Conservation (phyloP, 2,329 filamentous ascomycete species). For the Cladophialophora carrionii region DNA sequence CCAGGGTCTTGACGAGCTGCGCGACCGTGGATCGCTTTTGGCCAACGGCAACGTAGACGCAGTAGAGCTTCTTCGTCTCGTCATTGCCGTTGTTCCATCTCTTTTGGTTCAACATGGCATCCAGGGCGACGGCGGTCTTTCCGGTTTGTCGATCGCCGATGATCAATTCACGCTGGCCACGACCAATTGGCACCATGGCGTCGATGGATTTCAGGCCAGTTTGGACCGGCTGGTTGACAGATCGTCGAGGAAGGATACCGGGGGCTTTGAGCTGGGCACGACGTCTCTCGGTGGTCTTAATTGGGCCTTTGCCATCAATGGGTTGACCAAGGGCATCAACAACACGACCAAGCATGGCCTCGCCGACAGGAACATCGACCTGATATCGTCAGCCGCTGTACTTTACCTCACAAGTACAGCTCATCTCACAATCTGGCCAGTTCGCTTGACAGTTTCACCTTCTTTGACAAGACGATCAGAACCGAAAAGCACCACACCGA, state of each 20-base stretch:
- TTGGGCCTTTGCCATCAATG: slow-evolving; percentile 97
- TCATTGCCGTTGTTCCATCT: slow-evolving; percentile 87
- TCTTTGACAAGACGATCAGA: slow-evolving; percentile 99
- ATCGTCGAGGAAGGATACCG: slow-evolving; percentile 93
- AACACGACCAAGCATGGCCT: slow-evolving; percentile 93
- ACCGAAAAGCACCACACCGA: slow-evolving; percentile 99
- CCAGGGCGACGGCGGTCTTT: slow-evolving; percentile 98
- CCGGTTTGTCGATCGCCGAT: slow-evolving; percentile 99
- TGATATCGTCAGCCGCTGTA: slow-evolving; percentile 47
- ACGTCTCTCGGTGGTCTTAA: slow-evolving; percentile 87
- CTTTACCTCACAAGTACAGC: slow-evolving; percentile 8
- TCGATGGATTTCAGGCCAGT: slow-evolving; percentile 99
- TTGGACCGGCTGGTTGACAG: slow-evolving; percentile 98
- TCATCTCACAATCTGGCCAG: slow-evolving; percentile 87
- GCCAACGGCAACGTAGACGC: slow-evolving; percentile 97
- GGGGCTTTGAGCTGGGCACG: slow-evolving; percentile 99
- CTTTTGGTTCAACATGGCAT: slow-evolving; percentile 99
- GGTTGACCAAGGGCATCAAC: slow-evolving; percentile 98
- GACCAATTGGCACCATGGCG: slow-evolving; percentile 99
- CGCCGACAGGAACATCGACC: slow-evolving; percentile 95
- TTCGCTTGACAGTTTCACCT: slow-evolving; percentile 99
- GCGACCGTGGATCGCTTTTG: slow-evolving; percentile 99
- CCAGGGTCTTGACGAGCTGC: slow-evolving; percentile 98
- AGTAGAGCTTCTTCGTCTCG: slow-evolving; percentile 99
- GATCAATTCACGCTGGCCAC: slow-evolving; percentile 99